These are phyloP conservation scores for Aspergillus thermomutatus DNA, from an alignment of 2,329 filamentous ascomycete species.

Conservation along the genomic window DNA sequence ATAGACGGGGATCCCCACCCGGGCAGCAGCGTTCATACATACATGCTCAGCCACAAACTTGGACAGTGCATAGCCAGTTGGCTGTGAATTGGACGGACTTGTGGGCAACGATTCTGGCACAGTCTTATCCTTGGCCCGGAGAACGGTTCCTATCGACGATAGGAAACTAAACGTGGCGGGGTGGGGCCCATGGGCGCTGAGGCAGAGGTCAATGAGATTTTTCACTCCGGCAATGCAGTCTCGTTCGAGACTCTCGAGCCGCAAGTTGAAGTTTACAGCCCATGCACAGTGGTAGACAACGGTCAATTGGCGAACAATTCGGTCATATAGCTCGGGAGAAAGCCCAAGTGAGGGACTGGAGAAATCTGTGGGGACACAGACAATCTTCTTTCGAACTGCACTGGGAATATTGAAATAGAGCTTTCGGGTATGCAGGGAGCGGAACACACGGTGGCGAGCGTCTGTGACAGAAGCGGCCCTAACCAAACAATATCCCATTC, in stretches of 20 bases:
- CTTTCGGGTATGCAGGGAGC: slow-evolving; percentile 37
- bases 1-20: slow-evolving; percentile 14
- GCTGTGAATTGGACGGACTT: slow-evolving; percentile 32
- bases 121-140: slow-evolving; percentile 4
- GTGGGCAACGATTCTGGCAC: slow-evolving; percentile 35
- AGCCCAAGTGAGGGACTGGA: slow-evolving; percentile 50
- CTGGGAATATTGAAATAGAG: slow-evolving; percentile 9
- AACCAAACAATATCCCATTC: slow-evolving; percentile 54
- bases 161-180: slow-evolving; percentile 22
- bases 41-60: slow-evolving; percentile 34
- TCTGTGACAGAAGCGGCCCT: slow-evolving; percentile 44
- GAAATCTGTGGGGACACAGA: slow-evolving; percentile 48
- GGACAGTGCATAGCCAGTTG: slow-evolving; percentile 39
- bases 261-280: slow-evolving; percentile 62
- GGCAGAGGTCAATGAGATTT: slow-evolving; percentile 42
- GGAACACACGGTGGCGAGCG: slow-evolving; percentile 43
- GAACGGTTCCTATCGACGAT: too few relatives aligned
- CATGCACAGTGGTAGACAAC: slow-evolving; percentile 63
- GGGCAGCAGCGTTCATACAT: slow-evolving; percentile 15
- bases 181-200: slow-evolving; percentile 22
- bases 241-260: slow-evolving; percentile 51
- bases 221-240: slow-evolving; percentile 51
- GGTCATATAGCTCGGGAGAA: slow-evolving; percentile 35
- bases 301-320: slow-evolving; percentile 43
- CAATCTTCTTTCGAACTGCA: slow-evolving; percentile 35